phyloP scores from a whole-genome alignment of 192 early-diverging fungal genomes.

The Coemansia sp. region DNA sequence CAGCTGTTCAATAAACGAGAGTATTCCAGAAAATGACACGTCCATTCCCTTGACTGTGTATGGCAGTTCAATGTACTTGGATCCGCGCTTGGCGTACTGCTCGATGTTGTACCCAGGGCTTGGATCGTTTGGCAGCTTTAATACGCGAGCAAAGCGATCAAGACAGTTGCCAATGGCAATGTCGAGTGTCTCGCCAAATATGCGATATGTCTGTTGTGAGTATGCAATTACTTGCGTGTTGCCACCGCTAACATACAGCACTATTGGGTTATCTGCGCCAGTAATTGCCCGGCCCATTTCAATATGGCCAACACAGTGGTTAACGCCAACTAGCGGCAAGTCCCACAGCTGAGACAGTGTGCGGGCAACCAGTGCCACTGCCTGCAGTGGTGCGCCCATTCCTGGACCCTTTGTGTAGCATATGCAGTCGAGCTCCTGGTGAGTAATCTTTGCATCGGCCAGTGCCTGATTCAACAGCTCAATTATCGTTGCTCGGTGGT shows the following conservation, averaged over 20 bases:
- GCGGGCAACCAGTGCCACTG: constrained; percentile 88
- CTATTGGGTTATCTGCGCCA: constrained; percentile 88
- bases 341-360: constrained; percentile 90
- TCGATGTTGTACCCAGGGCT: constrained; percentile 98
- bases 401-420: constrained; percentile 99
- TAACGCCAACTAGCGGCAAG: constrained; percentile 90
- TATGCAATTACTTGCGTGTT: constrained; percentile 99
- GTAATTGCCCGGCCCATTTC: constrained; percentile 99
- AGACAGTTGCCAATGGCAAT: constrained; percentile 98
- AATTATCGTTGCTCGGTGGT: constrained; percentile 81
- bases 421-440: constrained; percentile 80
- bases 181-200: constrained; percentile 98
- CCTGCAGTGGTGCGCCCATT: constrained; percentile 93
- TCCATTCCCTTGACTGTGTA: constrained; percentile 99
- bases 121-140: constrained; percentile 94
- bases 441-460: constrained; percentile 67
- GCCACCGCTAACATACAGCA: constrained; percentile 96
- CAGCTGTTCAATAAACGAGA: constrained; percentile 80
- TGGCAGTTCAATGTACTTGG: constrained; percentile 82
- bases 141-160: constrained; percentile 93
- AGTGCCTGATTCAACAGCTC: constrained; percentile 74
- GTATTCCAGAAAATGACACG: constrained; percentile 95
- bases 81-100: constrained; percentile 88
- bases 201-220: constrained; percentile 86
- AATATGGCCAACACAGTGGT: constrained; percentile 98